A percentile compares a stretch with the other conserved stretches of the same genome.
Evolutionary conservation across 495 filamentous ascomycete species (phyloP).

Genomic region (Neurospora tetrasperma): DNA sequence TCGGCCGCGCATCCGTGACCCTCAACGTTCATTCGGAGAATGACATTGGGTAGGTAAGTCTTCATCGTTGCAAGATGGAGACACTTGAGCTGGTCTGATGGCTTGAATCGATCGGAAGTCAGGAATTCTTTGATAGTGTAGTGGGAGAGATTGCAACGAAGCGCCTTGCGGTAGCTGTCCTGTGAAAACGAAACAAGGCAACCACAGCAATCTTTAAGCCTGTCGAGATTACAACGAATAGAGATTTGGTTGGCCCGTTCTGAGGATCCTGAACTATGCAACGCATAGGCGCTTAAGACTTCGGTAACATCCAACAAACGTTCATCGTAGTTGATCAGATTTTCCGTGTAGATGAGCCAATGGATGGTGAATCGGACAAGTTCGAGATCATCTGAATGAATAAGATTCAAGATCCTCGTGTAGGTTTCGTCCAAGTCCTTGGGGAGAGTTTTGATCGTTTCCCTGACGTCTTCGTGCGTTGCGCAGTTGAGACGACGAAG

Average conservation of each 20-base stretch:
- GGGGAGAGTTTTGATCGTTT: constrained; percentile 26
- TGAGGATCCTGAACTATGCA: not conserved
- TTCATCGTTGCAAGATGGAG: not conserved
- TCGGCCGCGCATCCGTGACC: too few relatives aligned
- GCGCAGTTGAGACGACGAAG: constrained; percentile 15
- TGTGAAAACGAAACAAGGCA: not conserved
- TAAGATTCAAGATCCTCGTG: constrained; percentile 22
- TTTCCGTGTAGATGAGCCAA: not conserved
- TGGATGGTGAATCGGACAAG: constrained; percentile 11
- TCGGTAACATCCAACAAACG: not conserved
- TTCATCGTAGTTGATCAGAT: fast-evolving
- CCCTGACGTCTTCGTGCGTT: constrained; percentile 9
- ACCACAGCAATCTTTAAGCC: not conserved
- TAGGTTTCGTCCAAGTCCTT: constrained; percentile 32
- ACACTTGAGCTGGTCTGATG: not conserved
- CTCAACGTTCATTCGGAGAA: too few relatives aligned
- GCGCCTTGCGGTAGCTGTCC: too few relatives aligned
- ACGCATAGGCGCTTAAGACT: not conserved
- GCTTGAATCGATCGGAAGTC: not conserved
- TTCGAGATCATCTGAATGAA: constrained; percentile 15
- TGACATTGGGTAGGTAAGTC: not conserved
- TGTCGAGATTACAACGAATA: not conserved
- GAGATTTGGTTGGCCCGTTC: not conserved
- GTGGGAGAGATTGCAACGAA: not conserved
- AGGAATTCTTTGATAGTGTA: not conserved